Percentiles rank a stretch among this genome's conserved stretches.
Conservation (phyloP, 345 rosid species). For the Murraya paniculata region DNA sequence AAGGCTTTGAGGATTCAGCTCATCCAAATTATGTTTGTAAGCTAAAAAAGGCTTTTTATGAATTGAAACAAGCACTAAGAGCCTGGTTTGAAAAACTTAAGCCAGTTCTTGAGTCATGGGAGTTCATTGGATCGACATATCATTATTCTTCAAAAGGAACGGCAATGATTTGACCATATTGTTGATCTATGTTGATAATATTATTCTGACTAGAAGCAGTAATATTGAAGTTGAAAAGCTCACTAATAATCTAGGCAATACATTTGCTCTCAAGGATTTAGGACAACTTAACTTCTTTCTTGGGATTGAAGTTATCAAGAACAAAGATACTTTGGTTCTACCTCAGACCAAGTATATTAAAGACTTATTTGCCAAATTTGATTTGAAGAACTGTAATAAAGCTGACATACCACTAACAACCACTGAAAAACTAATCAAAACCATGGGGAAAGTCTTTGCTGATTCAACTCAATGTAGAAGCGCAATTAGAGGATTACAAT, state of each 20-base stretch:
- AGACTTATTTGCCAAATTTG: too few species aligned
- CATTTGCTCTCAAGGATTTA: too few species aligned
- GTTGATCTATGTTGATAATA: too few species aligned
- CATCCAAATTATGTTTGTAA: background rate
- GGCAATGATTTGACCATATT: too few species aligned
- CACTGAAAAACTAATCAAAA: background rate
- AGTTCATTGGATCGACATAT: background rate
- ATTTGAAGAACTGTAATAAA: background rate
- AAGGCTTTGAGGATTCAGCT: background rate
- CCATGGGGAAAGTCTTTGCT: accelerated
- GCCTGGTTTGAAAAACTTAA: background rate
- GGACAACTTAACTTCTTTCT: too few species aligned
- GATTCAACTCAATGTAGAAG: background rate
- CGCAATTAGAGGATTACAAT: background rate
- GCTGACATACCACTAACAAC: background rate
- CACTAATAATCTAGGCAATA: too few species aligned
- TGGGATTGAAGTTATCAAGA: too few species aligned
- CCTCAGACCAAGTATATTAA: too few species aligned
- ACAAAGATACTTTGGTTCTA: background rate
- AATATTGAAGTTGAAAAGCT: too few species aligned
- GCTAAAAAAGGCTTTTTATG: background rate
- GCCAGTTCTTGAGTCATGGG: background rate
- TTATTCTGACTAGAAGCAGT: too few species aligned
- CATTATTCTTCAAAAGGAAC: too few species aligned
- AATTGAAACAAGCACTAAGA: background rate